Base-by-base conservation (phyloP, 1,139 yeast species). In the Candida glucosophila region DNA sequence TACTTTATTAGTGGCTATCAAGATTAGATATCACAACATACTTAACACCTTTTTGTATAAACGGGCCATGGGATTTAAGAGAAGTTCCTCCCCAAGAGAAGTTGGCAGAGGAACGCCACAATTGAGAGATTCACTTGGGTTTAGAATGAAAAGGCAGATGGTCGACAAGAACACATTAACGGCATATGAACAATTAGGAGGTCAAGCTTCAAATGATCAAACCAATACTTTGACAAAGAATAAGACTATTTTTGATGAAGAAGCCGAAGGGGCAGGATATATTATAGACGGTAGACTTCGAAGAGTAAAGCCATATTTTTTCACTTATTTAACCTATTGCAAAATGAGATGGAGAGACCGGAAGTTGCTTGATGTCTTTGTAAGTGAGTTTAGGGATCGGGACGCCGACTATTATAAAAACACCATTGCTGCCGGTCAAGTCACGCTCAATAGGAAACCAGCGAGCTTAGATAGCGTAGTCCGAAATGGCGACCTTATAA, bases 291-390 rank as follows among this genome's bases (percentile, higher is more conserved):
- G 81, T 0, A 56, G 70, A 2, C 57, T 83, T 28, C 59, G 97
- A 22, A 60, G 80, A 34, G 83, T 90, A 2, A 67, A 75, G 2
- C 97, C 98, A 0, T 92, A 90, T 47, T 81, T 68, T 45, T 90
- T 74, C 56, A 86, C 94, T 0, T 88, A 90, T 46, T 61, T 83
- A 49, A 90, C 99, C 0, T 83, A 79, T 46, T 88, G 96, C 52
- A 92, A 92, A 49, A 58, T 71, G 46, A 65, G 99, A 41, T 92
- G 99, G 99, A 66, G 90, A 40, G 92, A 80, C 43, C 61, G 83
- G 10, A 74, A 73, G 20, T 53, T 92, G 25, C 39, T 85, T 12
- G 97, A 90, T 31, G 73, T 92, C 4, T 90, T 92, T 42, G 59
- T 75, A 2, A 66, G 68, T 19, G 99, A 92, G 48, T 92, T 92